Conservation (phyloP, 306 rosid genomes). For the Nissolia schottii region DNA sequence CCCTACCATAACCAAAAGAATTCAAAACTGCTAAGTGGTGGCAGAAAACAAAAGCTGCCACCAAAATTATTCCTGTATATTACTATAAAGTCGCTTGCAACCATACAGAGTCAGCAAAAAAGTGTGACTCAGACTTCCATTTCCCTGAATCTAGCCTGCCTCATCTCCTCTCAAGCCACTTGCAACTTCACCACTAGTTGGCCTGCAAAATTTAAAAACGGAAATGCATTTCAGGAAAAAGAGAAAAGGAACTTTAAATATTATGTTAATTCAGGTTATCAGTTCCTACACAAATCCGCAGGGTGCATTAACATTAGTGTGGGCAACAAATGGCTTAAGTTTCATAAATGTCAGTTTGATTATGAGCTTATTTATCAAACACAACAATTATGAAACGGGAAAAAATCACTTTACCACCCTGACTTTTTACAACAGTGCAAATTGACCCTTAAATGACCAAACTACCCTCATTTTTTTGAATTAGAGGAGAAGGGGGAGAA, state of each 20-base stretch:
- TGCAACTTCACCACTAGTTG: conserved; percentile 49
- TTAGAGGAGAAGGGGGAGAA: no score
- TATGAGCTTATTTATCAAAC: not conserved
- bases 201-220: conserved; percentile 36
- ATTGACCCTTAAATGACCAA: no score
- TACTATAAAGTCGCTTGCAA: conserved; percentile 20
- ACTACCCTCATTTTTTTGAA: no score
- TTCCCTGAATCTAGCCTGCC: conserved; percentile 20
- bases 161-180: not conserved
- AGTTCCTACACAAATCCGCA: not conserved
- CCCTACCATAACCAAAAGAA: conserved; percentile 1
- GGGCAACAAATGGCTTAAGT: not conserved
- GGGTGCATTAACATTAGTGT: not conserved
- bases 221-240: conserved; percentile 5
- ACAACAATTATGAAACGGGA: no score
- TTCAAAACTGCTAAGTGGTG: not conserved
- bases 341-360: not conserved
- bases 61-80: not conserved
- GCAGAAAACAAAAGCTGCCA: not conserved
- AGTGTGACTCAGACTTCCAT: conserved; percentile 6
- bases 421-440: no score
- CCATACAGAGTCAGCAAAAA: conserved; percentile 2
- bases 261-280: not conserved
- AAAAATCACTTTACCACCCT: no score
- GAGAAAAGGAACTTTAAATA: not conserved